Evolutionary conservation across 2,329 filamentous ascomycete species (phyloP).

Genomic region (Colletotrichum lentis): DNA sequence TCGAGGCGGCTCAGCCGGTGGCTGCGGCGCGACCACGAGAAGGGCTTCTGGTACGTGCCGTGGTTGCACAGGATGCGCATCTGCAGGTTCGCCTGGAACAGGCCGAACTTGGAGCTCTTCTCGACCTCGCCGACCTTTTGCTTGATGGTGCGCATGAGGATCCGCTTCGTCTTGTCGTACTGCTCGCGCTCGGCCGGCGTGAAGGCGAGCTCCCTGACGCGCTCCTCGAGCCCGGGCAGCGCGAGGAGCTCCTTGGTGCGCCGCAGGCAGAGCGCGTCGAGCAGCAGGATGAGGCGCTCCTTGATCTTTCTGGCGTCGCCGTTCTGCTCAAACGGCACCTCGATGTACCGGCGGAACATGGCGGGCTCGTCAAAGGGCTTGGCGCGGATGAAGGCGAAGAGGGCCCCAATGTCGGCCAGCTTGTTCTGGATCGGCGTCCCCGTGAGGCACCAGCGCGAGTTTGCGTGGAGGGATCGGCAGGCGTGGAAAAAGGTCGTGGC

Average conservation of each 20-base stretch:
- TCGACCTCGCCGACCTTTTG: slow-evolving; percentile 50
- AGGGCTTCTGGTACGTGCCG: slow-evolving; percentile 56
- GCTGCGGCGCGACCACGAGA: slow-evolving; percentile 51
- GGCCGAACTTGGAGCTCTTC: slow-evolving; percentile 50
- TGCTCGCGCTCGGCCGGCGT: slow-evolving; percentile 45
- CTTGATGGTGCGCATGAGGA: slow-evolving; percentile 50
- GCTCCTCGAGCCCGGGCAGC: slow-evolving; percentile 45
- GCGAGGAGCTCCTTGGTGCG: slow-evolving; percentile 52
- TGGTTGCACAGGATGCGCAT: slow-evolving; percentile 60
- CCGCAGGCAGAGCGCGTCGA: slow-evolving; percentile 52
- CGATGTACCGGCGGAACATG: slow-evolving; percentile 56
- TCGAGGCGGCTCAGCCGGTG: slow-evolving; percentile 41
- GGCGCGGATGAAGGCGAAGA: slow-evolving; percentile 58
- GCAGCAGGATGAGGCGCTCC: slow-evolving; percentile 46
- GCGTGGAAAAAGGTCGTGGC: slow-evolving; percentile 55
- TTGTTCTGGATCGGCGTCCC: slow-evolving; percentile 64
- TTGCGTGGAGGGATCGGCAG: slow-evolving; percentile 52
- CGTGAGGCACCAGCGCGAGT: slow-evolving; percentile 61
- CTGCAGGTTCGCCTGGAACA: slow-evolving; percentile 57
- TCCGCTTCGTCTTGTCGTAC: slow-evolving; percentile 48
- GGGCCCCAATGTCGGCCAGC: slow-evolving; percentile 59
- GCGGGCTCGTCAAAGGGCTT: slow-evolving; percentile 52
- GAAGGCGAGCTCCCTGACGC: slow-evolving; percentile 45
- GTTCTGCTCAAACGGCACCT: slow-evolving; percentile 48
- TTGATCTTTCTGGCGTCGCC: slow-evolving; percentile 38